phyloP scores from a whole-genome alignment of 345 rosid species.

The Salix caprea region DNA sequence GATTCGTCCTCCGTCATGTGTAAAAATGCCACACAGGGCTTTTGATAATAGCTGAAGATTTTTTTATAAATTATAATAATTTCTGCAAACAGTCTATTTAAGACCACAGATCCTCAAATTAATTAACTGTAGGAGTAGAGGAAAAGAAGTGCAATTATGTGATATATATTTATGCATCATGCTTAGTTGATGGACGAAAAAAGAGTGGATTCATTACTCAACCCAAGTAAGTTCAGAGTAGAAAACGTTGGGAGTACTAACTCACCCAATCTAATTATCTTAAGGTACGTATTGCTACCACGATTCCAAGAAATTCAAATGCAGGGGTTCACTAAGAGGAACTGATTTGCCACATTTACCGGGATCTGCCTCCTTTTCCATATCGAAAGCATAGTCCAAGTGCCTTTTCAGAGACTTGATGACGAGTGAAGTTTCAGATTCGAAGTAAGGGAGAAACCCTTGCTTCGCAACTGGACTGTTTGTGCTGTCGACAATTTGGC shows the following conservation, averaged over 20 bases:
- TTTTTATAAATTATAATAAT: no score
- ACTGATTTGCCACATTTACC: neutral
- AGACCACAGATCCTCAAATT: no score
- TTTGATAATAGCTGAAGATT: no score
- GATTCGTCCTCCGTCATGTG: no score
- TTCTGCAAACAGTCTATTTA: no score
- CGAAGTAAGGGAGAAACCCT: neutral
- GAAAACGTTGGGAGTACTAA: neutral
- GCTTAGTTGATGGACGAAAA: no score
- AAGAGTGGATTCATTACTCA: neutral
- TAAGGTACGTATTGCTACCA: neutral
- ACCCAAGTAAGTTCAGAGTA: neutral
- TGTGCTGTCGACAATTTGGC: neutral
- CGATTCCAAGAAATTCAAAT: neutral
- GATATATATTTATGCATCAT: no score
- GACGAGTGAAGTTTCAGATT: neutral
- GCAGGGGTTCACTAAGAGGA: neutral
- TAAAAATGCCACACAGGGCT: no score
- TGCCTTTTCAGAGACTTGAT: slow-evolving; percentile 5
- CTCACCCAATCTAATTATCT: neutral
- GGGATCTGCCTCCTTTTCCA: neutral
- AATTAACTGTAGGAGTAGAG: no score
- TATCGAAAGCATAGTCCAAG: slow-evolving; percentile 9
- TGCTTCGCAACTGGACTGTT: neutral
- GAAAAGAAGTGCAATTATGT: no score